phyloP scores from a whole-genome alignment of 192 early-diverging fungal genomes.

The Backusella australiensis region DNA sequence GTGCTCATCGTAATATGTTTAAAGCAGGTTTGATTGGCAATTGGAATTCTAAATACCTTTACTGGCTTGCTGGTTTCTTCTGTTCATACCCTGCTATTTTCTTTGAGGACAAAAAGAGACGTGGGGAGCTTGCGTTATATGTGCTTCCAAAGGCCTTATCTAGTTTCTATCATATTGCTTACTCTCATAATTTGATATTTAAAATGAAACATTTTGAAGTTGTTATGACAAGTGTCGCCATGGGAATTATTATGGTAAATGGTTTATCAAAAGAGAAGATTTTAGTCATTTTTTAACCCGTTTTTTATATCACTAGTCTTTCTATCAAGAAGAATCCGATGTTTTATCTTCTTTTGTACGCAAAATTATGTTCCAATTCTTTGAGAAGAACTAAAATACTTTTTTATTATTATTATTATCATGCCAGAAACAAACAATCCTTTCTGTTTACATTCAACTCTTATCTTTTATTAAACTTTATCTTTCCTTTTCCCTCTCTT shows the following conservation, averaged over 20 bases:
- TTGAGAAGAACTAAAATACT: conserved; percentile 38
- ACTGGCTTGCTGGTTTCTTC: conserved; percentile 62
- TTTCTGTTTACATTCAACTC: background rate
- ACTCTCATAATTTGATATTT: conserved; percentile 55
- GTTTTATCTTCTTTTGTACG: conserved; percentile 52
- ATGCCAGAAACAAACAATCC: background rate
- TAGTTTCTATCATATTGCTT: conserved; percentile 64
- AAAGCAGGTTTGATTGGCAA: conserved; percentile 30
- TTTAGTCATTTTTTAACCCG: background rate
- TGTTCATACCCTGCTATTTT: conserved; percentile 60
- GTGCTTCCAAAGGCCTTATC: conserved; percentile 72
- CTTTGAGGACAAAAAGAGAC: conserved; percentile 64
- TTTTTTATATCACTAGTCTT: conserved; percentile 37
- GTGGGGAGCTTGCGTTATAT: conserved; percentile 76
- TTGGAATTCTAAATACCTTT: conserved; percentile 56
- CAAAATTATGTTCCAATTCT: conserved; percentile 41
- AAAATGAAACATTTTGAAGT: conserved; percentile 64
- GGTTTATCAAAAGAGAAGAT: background rate
- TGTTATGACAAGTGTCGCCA: conserved; percentile 55
- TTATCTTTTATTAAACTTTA: background rate
- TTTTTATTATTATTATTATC: background rate
- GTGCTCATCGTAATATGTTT: conserved; percentile 60
- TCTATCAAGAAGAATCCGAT: conserved; percentile 60
- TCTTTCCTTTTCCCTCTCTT: background rate
- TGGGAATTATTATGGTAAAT: conserved; percentile 71